A percentile compares a stretch with the other conserved stretches of the same genome.
phyloP scores from a whole-genome alignment of 73 alveolate species.

The Symbiodinium pilosum region DNA sequence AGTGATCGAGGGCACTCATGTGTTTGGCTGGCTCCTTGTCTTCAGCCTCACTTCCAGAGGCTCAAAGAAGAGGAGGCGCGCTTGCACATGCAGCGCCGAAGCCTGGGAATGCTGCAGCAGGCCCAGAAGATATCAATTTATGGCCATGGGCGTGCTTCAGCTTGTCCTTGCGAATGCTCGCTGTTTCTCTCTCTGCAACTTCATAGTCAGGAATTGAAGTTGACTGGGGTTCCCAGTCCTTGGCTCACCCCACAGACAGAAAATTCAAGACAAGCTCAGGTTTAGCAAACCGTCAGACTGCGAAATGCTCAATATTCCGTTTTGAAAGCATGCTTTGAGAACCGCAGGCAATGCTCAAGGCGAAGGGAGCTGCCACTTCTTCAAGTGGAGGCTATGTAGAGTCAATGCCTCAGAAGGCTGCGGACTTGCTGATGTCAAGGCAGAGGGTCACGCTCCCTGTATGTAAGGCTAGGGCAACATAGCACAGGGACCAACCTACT shows the following conservation, averaged over 20 bases:
- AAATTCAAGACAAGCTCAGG: neutral
- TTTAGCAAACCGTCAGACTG: neutral
- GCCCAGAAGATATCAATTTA: neutral
- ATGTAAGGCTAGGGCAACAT: no score
- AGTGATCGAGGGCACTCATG: no score
- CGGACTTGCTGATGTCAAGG: no score
- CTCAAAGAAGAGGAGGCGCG: slow-evolving; percentile 81
- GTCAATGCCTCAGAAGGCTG: neutral
- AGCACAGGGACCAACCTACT: no score
- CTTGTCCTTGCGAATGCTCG: no score
- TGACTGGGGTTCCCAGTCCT: no score
- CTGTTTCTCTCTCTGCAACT: no score
- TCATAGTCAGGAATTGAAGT: neutral
- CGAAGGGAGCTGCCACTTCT: neutral
- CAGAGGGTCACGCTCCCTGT: no score
- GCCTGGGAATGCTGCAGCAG: slow-evolving; percentile 78
- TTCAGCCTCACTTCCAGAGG: neutral
- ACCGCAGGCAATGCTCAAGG: neutral
- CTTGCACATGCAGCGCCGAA: slow-evolving; percentile 50
- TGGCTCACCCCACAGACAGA: neutral
- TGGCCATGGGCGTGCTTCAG: neutral
- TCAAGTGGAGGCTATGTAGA: neutral
- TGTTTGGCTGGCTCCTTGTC: neutral
- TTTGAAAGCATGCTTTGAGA: no score
- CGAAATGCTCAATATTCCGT: no score